phyloP scores from a whole-genome alignment of 208 protist genomes.

The Histomonas meleagridis region DNA sequence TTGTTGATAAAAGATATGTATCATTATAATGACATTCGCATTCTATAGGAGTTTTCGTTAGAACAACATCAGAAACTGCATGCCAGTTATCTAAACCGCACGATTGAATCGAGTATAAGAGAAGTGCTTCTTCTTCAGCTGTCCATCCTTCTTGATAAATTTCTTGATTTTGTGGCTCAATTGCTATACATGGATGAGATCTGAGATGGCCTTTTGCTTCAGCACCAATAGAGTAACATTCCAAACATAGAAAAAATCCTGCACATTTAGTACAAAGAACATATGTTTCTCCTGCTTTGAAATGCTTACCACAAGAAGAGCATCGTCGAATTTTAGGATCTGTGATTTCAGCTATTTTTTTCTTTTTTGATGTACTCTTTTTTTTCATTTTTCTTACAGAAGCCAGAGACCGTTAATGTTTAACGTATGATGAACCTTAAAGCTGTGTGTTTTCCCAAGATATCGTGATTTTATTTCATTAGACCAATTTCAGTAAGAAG shows the following conservation, averaged over 20 bases:
- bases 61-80: background rate
- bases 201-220: background rate
- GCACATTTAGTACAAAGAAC: background rate
- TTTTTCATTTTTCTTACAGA: too few relatives aligned
- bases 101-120: background rate
- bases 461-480: too few relatives aligned
- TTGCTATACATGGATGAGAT: background rate
- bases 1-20: background rate
- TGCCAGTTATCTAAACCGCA: conserved; percentile 28
- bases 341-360: too few relatives aligned
- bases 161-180: background rate
- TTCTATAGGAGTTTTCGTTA: background rate
- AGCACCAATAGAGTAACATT: background rate
- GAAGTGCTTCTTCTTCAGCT: background rate
- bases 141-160: background rate
- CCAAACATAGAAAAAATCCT: background rate
- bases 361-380: too few relatives aligned
- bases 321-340: too few relatives aligned
- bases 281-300: conserved; percentile 3
- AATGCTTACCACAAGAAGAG: too few relatives aligned
- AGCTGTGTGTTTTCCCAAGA: too few relatives aligned
- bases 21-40: conserved; percentile 21
- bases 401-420: too few relatives aligned
- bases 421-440: too few relatives aligned
- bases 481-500: too few relatives aligned